Base-by-base conservation (phyloP, 2,329 filamentous ascomycete species). In the Sporothrix sp. region DNA sequence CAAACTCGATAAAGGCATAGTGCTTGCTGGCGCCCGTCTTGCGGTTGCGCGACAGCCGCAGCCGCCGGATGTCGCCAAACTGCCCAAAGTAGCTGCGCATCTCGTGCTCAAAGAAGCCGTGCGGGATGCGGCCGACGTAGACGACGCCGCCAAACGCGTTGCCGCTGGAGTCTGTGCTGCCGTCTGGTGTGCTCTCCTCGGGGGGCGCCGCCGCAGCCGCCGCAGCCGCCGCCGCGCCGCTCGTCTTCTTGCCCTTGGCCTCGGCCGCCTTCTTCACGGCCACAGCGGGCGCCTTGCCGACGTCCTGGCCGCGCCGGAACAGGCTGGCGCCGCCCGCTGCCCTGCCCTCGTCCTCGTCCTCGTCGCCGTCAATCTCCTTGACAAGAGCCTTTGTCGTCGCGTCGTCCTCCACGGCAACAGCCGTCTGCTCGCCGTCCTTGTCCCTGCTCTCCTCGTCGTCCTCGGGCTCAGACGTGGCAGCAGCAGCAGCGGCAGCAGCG, bases 101-200 rank as follows among this genome's bases (percentile, higher is more conserved):
- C 70, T 97, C 85, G 62, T 89, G 80, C 71, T 98, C 93, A 75
- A 91, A 97, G 79, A 98, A 98, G 70, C 93, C 87, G 57, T 68
- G 65, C 53, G 61, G 63, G 27, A 63, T 61, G 23, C 89, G 87
- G 64, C 87, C 89, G 61, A 98, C 76, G 69, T 95, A 97, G 62
- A 97, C 76, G 36, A 93, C 83, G 42, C 90, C 91, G 1, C 86
- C 79, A 51, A 51, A 43, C 40, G 53, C 53, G 21, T 52, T 52
- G 14, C 55, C 55, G 30, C 50, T 51, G 33, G 71, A 66, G 56
- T 74, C 74, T 28, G 61, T 56, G 48, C n/a, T 25, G n/a, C 46
- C 48, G 20, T 16, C 28, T 27, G 35, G 18, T 11, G n/a, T 6
- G 7, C 21, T 16, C 9, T 25, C 37, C 37, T 39, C 37, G 18